Evolutionary conservation across 1,284 basidiomycete genomes (phyloP).

Genomic region (Anthracocystis walkeri): DNA sequence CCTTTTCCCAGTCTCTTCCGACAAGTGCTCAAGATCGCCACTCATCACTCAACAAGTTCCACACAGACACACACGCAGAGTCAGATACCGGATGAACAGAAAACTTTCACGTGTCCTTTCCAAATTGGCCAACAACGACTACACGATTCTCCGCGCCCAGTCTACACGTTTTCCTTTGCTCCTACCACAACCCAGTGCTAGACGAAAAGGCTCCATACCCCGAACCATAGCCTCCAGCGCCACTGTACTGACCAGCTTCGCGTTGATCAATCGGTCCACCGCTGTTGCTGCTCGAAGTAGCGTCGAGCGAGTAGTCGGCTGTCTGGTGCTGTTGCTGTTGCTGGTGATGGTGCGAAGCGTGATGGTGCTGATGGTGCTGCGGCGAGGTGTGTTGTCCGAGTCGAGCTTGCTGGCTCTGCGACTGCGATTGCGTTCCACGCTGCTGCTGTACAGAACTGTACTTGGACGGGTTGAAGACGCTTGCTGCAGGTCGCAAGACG

Average conservation of each 20-base stretch:
- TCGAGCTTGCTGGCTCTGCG: conserved; percentile 21
- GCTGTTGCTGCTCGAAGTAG: conserved; percentile 18
- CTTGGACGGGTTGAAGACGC: conserved; percentile 41
- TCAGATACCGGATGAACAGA: neutral
- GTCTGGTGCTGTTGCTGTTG: conserved; percentile 20
- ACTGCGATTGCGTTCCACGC: conserved; percentile 24
- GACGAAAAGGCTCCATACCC: conserved; percentile 29
- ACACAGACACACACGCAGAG: neutral
- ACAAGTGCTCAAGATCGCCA: too few relatives aligned
- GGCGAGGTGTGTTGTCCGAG: conserved; percentile 9
- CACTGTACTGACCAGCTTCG: conserved; percentile 21
- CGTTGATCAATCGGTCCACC: conserved; percentile 39
- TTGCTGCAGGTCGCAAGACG: conserved; percentile 34
- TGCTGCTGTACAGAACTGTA: conserved; percentile 23
- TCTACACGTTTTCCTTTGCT: neutral
- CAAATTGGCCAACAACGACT: neutral
- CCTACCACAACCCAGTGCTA: conserved; percentile 25
- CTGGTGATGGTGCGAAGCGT: conserved; percentile 23
- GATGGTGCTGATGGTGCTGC: conserved; percentile 23
- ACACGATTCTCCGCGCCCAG: neutral
- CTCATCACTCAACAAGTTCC: neutral
- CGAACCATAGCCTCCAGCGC: conserved; percentile 13
- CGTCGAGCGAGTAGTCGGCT: conserved; percentile 11
- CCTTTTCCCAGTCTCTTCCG: too few relatives aligned
- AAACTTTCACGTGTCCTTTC: neutral